Evolutionary conservation across 345 rosid genomes (phyloP).

Genomic region (Populus tremula): DNA sequence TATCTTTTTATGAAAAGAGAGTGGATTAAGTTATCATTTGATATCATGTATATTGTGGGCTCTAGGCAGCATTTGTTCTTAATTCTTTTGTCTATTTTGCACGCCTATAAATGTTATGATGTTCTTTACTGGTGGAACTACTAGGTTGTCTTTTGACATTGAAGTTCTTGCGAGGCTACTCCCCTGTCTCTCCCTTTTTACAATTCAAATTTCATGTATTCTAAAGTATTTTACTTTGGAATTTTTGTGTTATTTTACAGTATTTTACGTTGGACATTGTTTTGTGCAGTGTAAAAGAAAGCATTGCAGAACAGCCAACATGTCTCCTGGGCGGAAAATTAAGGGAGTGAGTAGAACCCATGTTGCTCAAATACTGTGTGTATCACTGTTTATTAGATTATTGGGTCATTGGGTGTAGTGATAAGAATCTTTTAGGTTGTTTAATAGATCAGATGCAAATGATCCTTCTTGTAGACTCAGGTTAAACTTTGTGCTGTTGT

Average conservation of each 20-base stretch:
- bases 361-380: background rate
- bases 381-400: background rate
- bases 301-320: slow-evolving; percentile 73
- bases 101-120: background rate
- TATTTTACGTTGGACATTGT: background rate
- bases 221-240: background rate
- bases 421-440: background rate
- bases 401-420: background rate
- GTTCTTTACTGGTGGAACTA: background rate
- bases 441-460: background rate
- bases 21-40: background rate
- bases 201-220: background rate
- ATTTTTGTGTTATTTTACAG: background rate
- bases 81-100: background rate
- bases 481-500: background rate
- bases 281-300: slow-evolving; percentile 78
- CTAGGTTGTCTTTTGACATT: background rate
- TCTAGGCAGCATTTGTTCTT: background rate
- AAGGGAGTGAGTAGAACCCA: slow-evolving; percentile 69
- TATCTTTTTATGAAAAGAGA: background rate
- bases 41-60: background rate
- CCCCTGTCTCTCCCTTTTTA: background rate
- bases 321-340: slow-evolving; percentile 73
- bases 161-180: background rate
- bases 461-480: background rate